Conservation (phyloP, 345 rosid genomes). For the Viola odorata region DNA sequence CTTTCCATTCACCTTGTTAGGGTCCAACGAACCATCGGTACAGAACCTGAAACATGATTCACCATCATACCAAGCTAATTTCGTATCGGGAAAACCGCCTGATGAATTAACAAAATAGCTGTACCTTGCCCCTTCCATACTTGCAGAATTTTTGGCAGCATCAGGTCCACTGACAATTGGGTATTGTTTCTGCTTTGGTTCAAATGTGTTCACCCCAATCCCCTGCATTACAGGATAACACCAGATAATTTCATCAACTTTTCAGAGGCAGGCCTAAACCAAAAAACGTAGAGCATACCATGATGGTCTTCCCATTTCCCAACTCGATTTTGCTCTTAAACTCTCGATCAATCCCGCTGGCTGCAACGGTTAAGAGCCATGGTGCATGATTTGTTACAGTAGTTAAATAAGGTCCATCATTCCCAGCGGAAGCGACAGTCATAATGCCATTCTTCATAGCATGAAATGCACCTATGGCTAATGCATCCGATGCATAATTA, state of each 20-base stretch:
- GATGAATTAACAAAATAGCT: too few species aligned
- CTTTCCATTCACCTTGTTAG: slow-evolving; percentile 65
- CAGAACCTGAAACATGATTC: slow-evolving; percentile 42
- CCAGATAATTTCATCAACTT: too few species aligned
- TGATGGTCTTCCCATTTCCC: slow-evolving; percentile 53
- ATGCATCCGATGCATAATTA: slow-evolving; percentile 41
- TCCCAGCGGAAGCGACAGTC: slow-evolving; percentile 77
- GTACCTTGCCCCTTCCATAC: slow-evolving; percentile 43
- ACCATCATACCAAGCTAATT: too few species aligned
- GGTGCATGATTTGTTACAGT: slow-evolving; percentile 70
- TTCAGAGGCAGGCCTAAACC: too few species aligned
- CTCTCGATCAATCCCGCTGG: slow-evolving; percentile 67
- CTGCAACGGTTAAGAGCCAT: slow-evolving; percentile 85
- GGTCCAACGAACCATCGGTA: slow-evolving; percentile 46
- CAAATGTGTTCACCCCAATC: slow-evolving; percentile 52
- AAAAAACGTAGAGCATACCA: slow-evolving; percentile 31
- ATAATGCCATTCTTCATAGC: slow-evolving; percentile 78
- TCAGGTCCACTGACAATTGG: slow-evolving; percentile 74
- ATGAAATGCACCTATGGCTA: slow-evolving; percentile 73
- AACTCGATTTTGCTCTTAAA: slow-evolving; percentile 58
- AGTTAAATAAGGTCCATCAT: slow-evolving; percentile 53
- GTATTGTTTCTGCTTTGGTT: slow-evolving; percentile 45
- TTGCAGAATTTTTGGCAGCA: slow-evolving; percentile 35
- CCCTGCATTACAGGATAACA: slow-evolving; percentile 38
- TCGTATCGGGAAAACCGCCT: too few species aligned